Evolutionary conservation across 345 rosid species (phyloP), one percentile per base, ranked within the genome.

Genomic region (Gossypium rotundifolium): DNA sequence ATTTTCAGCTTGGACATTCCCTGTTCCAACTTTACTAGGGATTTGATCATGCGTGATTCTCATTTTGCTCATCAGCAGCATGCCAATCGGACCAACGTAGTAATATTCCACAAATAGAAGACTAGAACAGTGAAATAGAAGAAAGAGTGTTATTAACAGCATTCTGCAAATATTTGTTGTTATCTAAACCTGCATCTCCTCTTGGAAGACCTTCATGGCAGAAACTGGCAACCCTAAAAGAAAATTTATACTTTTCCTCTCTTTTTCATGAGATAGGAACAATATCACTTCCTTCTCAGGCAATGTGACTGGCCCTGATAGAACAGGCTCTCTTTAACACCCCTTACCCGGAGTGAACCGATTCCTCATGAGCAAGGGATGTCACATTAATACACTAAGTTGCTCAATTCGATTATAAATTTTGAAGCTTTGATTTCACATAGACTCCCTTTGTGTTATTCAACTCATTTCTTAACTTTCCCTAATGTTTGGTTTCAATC

Each of bases 261-360:
- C 85, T 71, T 81, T 86, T 46, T 97, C 97, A 75, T 91, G 96
- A 60, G 93, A 87, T 27, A 94, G 88, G 82, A 94, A 92, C 83
- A 90, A 81, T 70, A 85, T 86, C 67, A 90, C 94, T 83, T 94
- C 97, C 78, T 94, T 94, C 86, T 90, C 94, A 0, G 97, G 98
- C 84, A 92, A 80, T 7, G 91, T 91, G 57, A 91, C 97, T 3
- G 98, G 97, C 13, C 94, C 96, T 0, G 94, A 90, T 55, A 90
- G 73, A 69, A 86, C 73, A 11, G 96, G 94, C 85, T 89, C 7
- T 33, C 7, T 33, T 4, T 33, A 33, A 33, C 7, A 4, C 38
- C 6, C 38, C 38, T 4, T 33, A 33, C 38, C 6, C 6, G 1
- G 38, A 33, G 38, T 33, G 6, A 33, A 33, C 38, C 38, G 6